Base-by-base conservation (phyloP, 1,284 basidiomycete species). In the Ganoderma lucidum region DNA sequence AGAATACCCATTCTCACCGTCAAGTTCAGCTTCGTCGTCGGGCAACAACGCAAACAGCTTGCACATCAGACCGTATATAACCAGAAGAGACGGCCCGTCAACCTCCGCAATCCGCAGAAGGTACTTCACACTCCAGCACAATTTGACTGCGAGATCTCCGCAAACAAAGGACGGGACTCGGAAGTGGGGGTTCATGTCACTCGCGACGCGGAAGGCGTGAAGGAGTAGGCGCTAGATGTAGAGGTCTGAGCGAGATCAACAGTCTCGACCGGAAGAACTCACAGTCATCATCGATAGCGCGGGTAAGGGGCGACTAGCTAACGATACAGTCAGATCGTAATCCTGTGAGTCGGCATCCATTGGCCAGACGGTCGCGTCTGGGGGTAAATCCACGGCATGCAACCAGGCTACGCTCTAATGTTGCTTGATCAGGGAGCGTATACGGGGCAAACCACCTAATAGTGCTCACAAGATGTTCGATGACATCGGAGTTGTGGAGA, bases 401-500 rank as follows among this genome's bases (percentile, higher is more conserved):
- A 91, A 77, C 85, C 88, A 91, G 19, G 81, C 81, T 41, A 81
- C 78, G 17, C 86, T 88, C 90, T 91, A 71, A 63, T 39, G 70
- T 35, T 30, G n/a, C 19, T 44, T 28, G n/a, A 32, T 59, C 35
- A 19, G 37, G 23, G 70, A 37, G 28, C 74, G 65, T 23, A 30
- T 35, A 30, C 39, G 32, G n/a, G 45, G 59, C 28, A 14, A 28
- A 64, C 15, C 53, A n/a, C 41, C 15, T 35, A 6, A 4, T n/a
- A 9, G 4, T n/a, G 75, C 85, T 70, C 69, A 92, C 92, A 69
- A 91, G 72, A 64, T 77, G 78, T 10, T 83, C 79, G 41, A 90
- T 81, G 19, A 80, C 80, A 65, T 90, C 89, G 2, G 84, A 80
- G 58, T 87, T 79, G 32, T 84, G 81, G 42, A 81, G 75, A 42